Conservation (phyloP, 805 yeast species). For the Teunomyces aglyptinius region DNA sequence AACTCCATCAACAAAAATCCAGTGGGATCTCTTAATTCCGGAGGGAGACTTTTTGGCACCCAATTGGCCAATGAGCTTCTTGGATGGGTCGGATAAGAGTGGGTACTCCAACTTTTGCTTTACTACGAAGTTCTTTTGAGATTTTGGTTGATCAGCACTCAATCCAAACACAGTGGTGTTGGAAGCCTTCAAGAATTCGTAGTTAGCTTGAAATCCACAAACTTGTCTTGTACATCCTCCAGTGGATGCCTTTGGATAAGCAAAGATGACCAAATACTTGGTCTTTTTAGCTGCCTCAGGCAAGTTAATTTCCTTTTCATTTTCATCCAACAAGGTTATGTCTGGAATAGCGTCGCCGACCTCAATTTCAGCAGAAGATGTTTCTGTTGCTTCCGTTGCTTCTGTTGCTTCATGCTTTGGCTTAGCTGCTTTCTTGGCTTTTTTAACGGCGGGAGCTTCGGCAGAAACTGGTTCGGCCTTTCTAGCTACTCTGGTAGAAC, state of each 20-base stretch:
- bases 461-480: constrained; percentile 15
- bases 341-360: constrained; percentile 70
- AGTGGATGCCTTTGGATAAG: constrained; percentile 90
- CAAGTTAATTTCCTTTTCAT: constrained; percentile 51
- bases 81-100: constrained; percentile 73
- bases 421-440: constrained; percentile 9
- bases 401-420: constrained; percentile 3
- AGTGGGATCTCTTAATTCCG: constrained; percentile 86
- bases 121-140: constrained; percentile 72
- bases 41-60: constrained; percentile 82
- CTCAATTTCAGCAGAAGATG: constrained; percentile 24
- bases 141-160: constrained; percentile 75
- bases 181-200: constrained; percentile 45
- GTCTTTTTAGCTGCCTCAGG: constrained; percentile 27
- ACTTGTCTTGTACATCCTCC: constrained; percentile 98
- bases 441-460: constrained; percentile 7
- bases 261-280: constrained; percentile 43
- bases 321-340: constrained; percentile 62
- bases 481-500: constrained; percentile 31
- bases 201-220: constrained; percentile 76
- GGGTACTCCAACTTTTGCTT: constrained; percentile 75
- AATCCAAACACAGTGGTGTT: constrained; percentile 72
- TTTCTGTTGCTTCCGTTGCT: background rate
- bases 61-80: constrained; percentile 62
- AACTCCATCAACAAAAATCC: constrained; percentile 81